These are phyloP conservation scores for Solanum medicagineum DNA, from an alignment of 257 asterid genomes.

Conservation along the genomic window DNA sequence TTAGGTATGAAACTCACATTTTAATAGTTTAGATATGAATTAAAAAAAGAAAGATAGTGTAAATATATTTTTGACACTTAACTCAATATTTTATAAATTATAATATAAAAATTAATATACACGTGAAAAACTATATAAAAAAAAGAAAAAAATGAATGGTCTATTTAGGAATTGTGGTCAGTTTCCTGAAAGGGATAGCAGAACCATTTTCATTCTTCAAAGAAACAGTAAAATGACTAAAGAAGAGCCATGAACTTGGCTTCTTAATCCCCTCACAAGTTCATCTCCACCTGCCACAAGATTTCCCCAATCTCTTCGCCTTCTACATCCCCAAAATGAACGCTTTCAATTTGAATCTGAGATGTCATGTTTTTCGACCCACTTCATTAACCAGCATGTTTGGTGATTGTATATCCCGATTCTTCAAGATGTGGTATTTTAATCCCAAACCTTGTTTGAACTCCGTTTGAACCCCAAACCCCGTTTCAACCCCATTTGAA, in stretches of 20 bases:
- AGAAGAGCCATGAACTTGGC: slow-evolving; percentile 44
- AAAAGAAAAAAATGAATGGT: neutral
- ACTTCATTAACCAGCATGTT: too few relatives aligned
- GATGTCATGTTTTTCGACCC: too few relatives aligned
- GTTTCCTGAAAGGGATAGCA: neutral
- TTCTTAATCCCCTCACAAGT: slow-evolving; percentile 21
- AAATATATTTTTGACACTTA: too few relatives aligned
- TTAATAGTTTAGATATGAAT: too few relatives aligned
- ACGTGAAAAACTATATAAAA: too few relatives aligned
- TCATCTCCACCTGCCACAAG: slow-evolving; percentile 18
- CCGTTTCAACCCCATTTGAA: too few relatives aligned
- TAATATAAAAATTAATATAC: too few relatives aligned
- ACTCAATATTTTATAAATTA: too few relatives aligned
- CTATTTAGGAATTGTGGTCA: neutral
- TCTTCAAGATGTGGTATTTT: neutral
- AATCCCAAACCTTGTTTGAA: neutral
- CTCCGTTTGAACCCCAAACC: too few relatives aligned
- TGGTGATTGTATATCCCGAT: neutral
- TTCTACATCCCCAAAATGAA: slow-evolving; percentile 14
- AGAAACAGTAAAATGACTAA: neutral
- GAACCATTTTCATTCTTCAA: neutral
- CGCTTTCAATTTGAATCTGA: neutral
- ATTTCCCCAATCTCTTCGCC: slow-evolving; percentile 14
- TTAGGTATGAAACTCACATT: too few relatives aligned
- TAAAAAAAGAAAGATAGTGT: too few relatives aligned